Evolutionary conservation across 805 yeast genomes (phyloP), one percentile per base, ranked within the genome.

Genomic region (Nakazawaea anatomiae): DNA sequence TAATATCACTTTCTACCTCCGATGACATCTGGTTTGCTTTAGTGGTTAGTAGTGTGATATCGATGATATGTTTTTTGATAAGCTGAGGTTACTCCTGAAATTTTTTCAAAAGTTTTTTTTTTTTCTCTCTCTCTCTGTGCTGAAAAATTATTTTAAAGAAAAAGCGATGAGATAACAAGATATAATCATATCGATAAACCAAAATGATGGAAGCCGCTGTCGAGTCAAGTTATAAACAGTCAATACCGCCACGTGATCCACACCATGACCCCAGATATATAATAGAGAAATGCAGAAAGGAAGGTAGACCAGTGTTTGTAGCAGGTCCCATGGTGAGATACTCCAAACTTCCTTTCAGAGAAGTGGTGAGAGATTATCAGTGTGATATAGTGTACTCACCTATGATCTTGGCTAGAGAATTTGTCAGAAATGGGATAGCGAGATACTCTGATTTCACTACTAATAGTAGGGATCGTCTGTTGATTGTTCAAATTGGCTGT

Each of bases 291-390:
- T 70, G 85, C 61, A 63, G 67, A 55, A 48, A 58, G 2, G 78
- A 75, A 53, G 71, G 72, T 4, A 66, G 85, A 53, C 84, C 85
- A 0, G 89, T 79, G 1, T 77, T 75, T 42, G 75, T 87, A 9
- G 83, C 88, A 1, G 99, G 98, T 0, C 99, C 99, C 4, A 94
- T 94, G 99, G 99, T 94, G 1, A 73, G 99, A 47, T 94, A 94
- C 71, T 89, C 96, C 1, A 92, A 94, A 65, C 75, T 94, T 42
- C 97, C 98, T 3, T 92, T 94, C 62, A 75, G 99, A 48, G 87
- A 88, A 53, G 71, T 88, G 6, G 83, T 87, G 12, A 68, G 97
- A 34, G 82, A 83, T 39, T 88, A 83, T 64, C 73, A 78, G 49
- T 80, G 84, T 43, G 96, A 90, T 63, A 83, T 92, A 7, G 95